Base-by-base conservation (phyloP, 495 filamentous ascomycete genomes). In the Tuber brumale region DNA sequence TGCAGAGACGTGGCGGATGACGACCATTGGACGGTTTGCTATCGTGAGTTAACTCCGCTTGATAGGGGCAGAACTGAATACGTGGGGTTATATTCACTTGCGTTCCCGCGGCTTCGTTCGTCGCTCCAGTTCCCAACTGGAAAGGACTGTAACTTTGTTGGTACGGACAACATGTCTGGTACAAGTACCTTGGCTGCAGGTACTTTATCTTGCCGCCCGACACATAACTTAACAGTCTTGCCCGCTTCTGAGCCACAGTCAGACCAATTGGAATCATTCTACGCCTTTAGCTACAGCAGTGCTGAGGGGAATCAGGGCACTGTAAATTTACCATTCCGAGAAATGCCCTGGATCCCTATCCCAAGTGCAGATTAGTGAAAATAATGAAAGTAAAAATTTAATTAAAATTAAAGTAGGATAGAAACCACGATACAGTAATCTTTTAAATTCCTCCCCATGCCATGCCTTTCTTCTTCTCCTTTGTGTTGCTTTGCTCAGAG, bases 1-100 rank as follows among this genome's bases (percentile, higher is more conserved):
- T 66, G 57, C 57, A 66, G 57, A 66, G 57, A 66, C 57, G 57
- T 66, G 57, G 57, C 57, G 57, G 57, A 66, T 66, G 57, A 66
- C 31, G 27, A 18, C 57, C 57, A 66, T 35, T 66, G 57, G 57
- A 14, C 57, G 27, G 57, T 66, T 66, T 66, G 57, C 27, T 35
- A 66, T 66, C 57, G 31, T 31, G 27, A 35, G 57, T 35, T 7
- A 18, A 66, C 57, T 66, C 57, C 14, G 14, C 31, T 35, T 66
- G 57, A 19, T 66, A 66, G 27, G 57, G 48, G 48, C 12, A 35
- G 57, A 35, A 66, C 27, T 3, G 57, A 16, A 35, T 35, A 66
- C 57, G 57, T 66, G 57, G 57, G 57, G 57, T 12, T 61, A 31
- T 61, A 31, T 61, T 16, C n/a, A n/a, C n/a, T 31, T 31, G 10